phyloP scores from a whole-genome alignment of 1,139 yeast species.

The Arxiozyma slooffiae region DNA sequence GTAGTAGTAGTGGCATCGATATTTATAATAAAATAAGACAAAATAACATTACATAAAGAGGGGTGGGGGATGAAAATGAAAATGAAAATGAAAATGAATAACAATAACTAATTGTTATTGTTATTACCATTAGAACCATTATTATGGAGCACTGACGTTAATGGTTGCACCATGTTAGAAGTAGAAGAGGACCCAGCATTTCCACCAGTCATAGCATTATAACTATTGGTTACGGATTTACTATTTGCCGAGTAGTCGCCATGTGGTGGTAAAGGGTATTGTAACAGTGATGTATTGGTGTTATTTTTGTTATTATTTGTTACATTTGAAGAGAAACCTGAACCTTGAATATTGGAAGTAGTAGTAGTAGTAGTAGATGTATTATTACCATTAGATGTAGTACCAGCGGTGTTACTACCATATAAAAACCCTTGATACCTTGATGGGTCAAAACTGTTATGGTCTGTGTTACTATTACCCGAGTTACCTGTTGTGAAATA shows the following conservation, averaged over 20 bases:
- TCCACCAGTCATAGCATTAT: too few species aligned
- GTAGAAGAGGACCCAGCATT: neutral
- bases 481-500: neutral
- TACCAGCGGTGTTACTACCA: neutral
- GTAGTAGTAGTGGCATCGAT: too few species aligned
- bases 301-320: too few species aligned
- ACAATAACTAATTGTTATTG: neutral
- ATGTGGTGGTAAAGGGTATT: conserved; percentile 5
- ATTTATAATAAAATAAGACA: too few species aligned
- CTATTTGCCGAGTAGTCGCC: neutral
- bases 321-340: neutral
- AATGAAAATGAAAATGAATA: neutral
- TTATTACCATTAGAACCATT: neutral
- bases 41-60: too few species aligned
- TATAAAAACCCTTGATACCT: neutral
- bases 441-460: neutral
- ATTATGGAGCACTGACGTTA: neutral
- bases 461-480: neutral
- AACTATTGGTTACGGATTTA: neutral
- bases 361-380: neutral
- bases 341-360: neutral
- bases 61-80: too few species aligned
- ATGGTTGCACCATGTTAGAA: neutral
- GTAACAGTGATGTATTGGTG: neutral
- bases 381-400: neutral